Conservation (phyloP, 139 green algal species). For the Chlamydomonas applanata region DNA sequence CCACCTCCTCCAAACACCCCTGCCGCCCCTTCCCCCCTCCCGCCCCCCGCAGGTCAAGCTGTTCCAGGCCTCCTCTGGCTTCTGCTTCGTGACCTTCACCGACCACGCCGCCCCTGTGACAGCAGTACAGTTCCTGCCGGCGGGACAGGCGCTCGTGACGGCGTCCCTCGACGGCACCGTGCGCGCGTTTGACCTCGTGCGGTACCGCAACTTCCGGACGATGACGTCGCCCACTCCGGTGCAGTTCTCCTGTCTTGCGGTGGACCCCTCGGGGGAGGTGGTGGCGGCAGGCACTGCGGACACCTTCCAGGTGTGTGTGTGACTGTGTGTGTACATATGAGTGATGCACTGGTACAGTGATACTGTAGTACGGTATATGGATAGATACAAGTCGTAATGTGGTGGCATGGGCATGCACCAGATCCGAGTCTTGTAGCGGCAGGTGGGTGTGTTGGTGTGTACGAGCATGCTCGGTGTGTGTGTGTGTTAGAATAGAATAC, state of each 20-base stretch:
- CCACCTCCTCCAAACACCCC: too few species aligned
- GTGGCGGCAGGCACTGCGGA: slow-evolving; percentile 84
- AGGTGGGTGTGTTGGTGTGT: too few species aligned
- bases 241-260: slow-evolving; percentile 85
- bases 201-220: slow-evolving; percentile 94
- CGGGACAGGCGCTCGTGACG: slow-evolving; percentile 54
- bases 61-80: slow-evolving; percentile 73
- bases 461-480: too few species aligned
- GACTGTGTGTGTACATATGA: slow-evolving; percentile 13
- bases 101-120: slow-evolving; percentile 90
- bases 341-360: neutral
- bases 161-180: slow-evolving; percentile 90
- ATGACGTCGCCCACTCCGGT: slow-evolving; percentile 77
- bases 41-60: slow-evolving; percentile 73
- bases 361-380: neutral
- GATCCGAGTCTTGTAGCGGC: too few species aligned
- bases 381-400: neutral
- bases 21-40: too few species aligned
- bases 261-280: slow-evolving; percentile 86
- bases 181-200: slow-evolving; percentile 89
- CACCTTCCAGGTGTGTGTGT: slow-evolving; percentile 65
- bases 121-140: slow-evolving; percentile 11
- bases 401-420: neutral
- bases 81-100: slow-evolving; percentile 93
- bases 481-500: too few species aligned